phyloP scores from a whole-genome alignment of 2,329 filamentous ascomycete species.

The Monosporascus cannonballus region DNA sequence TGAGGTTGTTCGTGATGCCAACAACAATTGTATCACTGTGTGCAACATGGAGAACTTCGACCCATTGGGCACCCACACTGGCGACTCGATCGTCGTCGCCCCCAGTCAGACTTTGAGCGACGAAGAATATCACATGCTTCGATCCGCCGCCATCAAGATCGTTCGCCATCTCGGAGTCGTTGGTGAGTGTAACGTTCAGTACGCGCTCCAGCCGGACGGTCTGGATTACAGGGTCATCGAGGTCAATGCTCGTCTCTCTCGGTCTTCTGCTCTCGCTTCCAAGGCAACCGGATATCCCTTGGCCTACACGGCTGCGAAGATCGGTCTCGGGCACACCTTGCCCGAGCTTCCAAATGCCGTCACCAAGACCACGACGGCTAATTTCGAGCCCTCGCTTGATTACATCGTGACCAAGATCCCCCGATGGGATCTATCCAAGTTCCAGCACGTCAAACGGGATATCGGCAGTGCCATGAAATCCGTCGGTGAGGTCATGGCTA shows the following conservation, averaged over 20 bases:
- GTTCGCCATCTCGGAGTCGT: slow-evolving; percentile 95
- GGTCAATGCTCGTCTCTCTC: slow-evolving; percentile 96
- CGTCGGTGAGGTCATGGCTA: slow-evolving; percentile 98
- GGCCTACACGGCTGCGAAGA: slow-evolving; percentile 96
- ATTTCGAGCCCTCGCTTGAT: slow-evolving; percentile 95
- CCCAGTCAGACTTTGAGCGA: slow-evolving; percentile 95
- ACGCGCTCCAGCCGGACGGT: slow-evolving; percentile 91
- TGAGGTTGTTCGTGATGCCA: slow-evolving; percentile 92
- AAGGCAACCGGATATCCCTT: slow-evolving; percentile 97
- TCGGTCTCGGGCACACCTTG: slow-evolving; percentile 89
- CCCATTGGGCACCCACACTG: slow-evolving; percentile 93
- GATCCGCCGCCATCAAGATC: slow-evolving; percentile 95
- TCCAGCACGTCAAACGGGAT: slow-evolving; percentile 96
- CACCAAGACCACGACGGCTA: slow-evolving; percentile 96
- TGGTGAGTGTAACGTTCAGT: slow-evolving; percentile 98
- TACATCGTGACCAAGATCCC: slow-evolving; percentile 99
- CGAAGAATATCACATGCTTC: slow-evolving; percentile 99
- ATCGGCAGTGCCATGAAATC: slow-evolving; percentile 99
- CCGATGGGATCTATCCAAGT: slow-evolving; percentile 96
- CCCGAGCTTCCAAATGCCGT: slow-evolving; percentile 96
- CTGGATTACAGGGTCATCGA: slow-evolving; percentile 98
- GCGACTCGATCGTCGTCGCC: slow-evolving; percentile 97
- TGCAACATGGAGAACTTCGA: slow-evolving; percentile 99
- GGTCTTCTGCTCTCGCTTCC: slow-evolving; percentile 92
- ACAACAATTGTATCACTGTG: slow-evolving; percentile 98